Percentiles rank a stretch among this genome's conserved stretches.
Conservation (phyloP, 2,329 filamentous ascomycete species). For the Fusarium camptoceras region DNA sequence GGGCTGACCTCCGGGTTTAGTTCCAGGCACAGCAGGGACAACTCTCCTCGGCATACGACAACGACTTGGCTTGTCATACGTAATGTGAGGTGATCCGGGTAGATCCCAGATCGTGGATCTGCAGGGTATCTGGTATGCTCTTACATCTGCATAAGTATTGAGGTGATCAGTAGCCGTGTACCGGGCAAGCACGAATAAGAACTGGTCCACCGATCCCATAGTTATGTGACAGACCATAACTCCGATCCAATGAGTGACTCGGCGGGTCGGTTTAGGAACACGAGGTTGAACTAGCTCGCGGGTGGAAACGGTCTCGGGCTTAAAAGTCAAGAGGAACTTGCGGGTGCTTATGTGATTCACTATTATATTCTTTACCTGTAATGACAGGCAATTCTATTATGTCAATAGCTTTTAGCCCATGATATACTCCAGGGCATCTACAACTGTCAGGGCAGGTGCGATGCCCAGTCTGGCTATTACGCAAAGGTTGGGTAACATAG, state of each 20-base stretch:
- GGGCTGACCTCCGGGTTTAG: neutral
- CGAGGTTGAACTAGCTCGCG: neutral
- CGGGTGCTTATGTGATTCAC: neutral
- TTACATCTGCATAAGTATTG: neutral
- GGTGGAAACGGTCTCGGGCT: too few species aligned
- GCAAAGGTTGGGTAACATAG: neutral
- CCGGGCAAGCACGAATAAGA: neutral
- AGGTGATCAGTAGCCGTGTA: neutral
- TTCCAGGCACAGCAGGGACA: neutral
- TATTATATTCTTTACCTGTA: constrained; percentile 3
- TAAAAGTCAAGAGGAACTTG: neutral
- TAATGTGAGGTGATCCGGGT: constrained; percentile 1
- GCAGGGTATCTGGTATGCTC: neutral
- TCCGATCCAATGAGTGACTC: neutral
- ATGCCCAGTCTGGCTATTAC: neutral
- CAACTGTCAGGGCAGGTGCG: neutral
- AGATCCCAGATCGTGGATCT: constrained; percentile 1
- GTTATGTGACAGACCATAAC: neutral
- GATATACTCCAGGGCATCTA: neutral
- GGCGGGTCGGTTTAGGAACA: neutral
- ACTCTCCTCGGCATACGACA: neutral
- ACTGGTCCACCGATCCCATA: neutral
- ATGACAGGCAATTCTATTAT: neutral
- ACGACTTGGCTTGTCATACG: neutral
- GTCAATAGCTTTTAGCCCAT: neutral